Percentiles rank a stretch among this genome's conserved stretches.
Conservation (phyloP, 495 filamentous ascomycete genomes). For the Aspergillus mulundensis region DNA sequence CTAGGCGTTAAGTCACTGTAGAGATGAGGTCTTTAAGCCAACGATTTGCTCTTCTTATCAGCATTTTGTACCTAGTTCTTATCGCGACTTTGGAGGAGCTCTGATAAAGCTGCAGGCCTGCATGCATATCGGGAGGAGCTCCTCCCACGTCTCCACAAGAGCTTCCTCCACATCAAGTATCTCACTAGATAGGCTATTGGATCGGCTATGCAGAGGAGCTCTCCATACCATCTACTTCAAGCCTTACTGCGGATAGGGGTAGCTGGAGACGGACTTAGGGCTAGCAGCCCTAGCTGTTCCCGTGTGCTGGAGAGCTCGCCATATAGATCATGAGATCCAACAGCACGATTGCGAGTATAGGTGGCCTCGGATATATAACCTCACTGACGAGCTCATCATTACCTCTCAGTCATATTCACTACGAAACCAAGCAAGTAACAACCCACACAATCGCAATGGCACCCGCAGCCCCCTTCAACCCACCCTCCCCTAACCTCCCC, state of each 20-base stretch:
- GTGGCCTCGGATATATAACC: background rate
- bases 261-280: background rate
- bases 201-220: slow-evolving; percentile 1
- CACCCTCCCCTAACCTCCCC: slow-evolving; percentile 30
- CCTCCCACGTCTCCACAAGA: background rate
- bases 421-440: background rate
- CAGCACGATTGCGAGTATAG: background rate
- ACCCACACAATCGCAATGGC: slow-evolving; percentile 31
- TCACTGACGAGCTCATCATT: background rate
- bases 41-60: background rate
- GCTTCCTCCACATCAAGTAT: background rate
- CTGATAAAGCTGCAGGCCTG: background rate
- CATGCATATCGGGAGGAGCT: background rate
- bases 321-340: background rate
- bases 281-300: background rate
- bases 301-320: background rate
- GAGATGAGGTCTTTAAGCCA: background rate
- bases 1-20: background rate
- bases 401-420: background rate
- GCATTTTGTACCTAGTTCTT: background rate
- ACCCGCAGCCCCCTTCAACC: slow-evolving; percentile 35
- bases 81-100: background rate
- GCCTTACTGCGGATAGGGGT: slow-evolving; percentile 45
- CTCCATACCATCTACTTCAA: background rate
- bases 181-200: background rate